A percentile compares a stretch with the other conserved stretches of the same genome.
Evolutionary conservation across 441 rosid species (phyloP).

Genomic region (Populus trichocarpa): DNA sequence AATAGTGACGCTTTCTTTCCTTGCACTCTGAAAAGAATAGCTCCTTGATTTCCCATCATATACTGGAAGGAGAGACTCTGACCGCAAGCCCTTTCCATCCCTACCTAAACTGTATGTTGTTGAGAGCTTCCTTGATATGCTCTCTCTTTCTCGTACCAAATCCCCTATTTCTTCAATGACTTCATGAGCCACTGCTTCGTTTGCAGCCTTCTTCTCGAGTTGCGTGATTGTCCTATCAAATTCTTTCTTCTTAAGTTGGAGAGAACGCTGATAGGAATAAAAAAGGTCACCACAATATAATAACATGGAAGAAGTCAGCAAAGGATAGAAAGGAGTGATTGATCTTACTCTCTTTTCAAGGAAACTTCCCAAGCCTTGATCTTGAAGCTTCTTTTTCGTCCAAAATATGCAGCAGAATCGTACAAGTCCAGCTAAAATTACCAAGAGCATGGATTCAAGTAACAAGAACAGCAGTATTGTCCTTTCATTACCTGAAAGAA

Average conservation of each 20-base stretch:
- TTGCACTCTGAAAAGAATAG: constrained; percentile 44
- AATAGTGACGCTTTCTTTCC: constrained; percentile 42
- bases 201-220: constrained; percentile 46
- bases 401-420: constrained; percentile 79
- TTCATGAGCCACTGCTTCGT: constrained; percentile 36
- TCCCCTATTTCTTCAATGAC: constrained; percentile 38
- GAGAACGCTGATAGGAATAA: constrained; percentile 44
- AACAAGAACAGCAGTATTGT: constrained; percentile 52
- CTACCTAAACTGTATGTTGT: constrained; percentile 81
- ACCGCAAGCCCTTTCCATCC: constrained; percentile 30
- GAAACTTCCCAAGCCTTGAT: constrained; percentile 54
- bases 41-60: constrained; percentile 46
- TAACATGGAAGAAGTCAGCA: background rate
- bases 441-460: constrained; percentile 55
- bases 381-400: constrained; percentile 79
- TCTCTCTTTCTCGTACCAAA: constrained; percentile 52
- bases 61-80: constrained; percentile 51
- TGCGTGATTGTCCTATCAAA: constrained; percentile 51
- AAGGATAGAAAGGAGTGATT: background rate
- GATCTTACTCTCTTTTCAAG: constrained; percentile 64
- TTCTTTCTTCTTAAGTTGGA: constrained; percentile 64
- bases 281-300: background rate
- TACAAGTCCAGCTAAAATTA: constrained; percentile 54
- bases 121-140: constrained; percentile 64
- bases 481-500: constrained; percentile 54